These are phyloP conservation scores for Arachnopeziza araneosa DNA, from an alignment of 2,329 filamentous ascomycete species.

Conservation along the genomic window DNA sequence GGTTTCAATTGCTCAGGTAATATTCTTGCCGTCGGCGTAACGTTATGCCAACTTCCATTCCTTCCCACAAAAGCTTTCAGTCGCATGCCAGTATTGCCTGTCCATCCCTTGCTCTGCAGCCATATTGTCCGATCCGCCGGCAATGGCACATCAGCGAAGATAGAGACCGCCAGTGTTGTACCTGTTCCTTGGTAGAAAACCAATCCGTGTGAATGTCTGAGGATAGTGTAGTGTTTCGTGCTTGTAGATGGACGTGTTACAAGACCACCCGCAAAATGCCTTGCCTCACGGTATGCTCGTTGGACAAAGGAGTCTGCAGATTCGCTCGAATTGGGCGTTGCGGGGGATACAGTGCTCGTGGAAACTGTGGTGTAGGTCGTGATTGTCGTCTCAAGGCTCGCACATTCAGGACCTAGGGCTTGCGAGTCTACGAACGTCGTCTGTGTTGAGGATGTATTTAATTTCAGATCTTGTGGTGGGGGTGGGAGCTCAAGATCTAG, in stretches of 20 bases:
- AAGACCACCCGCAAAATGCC: conserved; percentile 60
- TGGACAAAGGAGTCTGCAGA: conserved; percentile 14
- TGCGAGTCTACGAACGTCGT: neutral
- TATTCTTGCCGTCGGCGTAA: conserved; percentile 52
- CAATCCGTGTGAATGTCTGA: conserved; percentile 59
- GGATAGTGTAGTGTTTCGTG: conserved; percentile 59
- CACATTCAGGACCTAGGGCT: neutral
- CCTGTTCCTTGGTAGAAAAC: conserved; percentile 61
- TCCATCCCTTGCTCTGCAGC: conserved; percentile 64
- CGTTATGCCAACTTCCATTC: conserved; percentile 58
- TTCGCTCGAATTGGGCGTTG: neutral
- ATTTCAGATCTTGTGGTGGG: neutral
- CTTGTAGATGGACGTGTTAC: conserved; percentile 59
- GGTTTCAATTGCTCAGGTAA: conserved; percentile 43
- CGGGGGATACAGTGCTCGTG: neutral
- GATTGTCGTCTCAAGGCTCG: neutral
- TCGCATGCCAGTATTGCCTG: conserved; percentile 63
- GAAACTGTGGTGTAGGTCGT: conserved; percentile 1
- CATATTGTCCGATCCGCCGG: conserved; percentile 55
- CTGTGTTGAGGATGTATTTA: neutral
- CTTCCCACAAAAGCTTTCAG: conserved; percentile 57
- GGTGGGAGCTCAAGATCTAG: neutral
- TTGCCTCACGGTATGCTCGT: conserved; percentile 43
- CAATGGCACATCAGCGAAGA: conserved; percentile 54
- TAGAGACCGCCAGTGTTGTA: conserved; percentile 58